Evolutionary conservation across 2,329 filamentous ascomycete species (phyloP).

Genomic region (Hansfordia pulvinata): DNA sequence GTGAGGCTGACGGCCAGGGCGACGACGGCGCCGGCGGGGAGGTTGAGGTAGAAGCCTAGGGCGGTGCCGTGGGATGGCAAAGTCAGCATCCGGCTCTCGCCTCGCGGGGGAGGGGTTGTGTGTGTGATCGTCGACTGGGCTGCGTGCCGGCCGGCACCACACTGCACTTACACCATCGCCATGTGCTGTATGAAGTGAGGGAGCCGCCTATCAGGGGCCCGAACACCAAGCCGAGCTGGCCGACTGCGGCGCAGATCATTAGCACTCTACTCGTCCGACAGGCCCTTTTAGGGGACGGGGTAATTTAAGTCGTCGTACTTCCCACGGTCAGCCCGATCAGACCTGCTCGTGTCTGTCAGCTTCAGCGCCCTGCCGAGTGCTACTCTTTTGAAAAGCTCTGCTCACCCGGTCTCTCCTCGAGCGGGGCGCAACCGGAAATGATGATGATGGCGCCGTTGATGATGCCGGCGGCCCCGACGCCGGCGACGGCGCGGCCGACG

Average conservation of each 20-base stretch:
- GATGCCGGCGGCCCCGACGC: slow-evolving; percentile 22
- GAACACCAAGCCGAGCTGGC: slow-evolving; percentile 23
- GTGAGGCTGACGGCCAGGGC: slow-evolving; percentile 11
- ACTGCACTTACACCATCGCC: slow-evolving; percentile 1
- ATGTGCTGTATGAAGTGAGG: slow-evolving; percentile 15
- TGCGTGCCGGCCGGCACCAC: too few species aligned
- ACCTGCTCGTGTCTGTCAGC: too few species aligned
- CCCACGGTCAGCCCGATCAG: slow-evolving; percentile 9
- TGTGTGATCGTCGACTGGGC: slow-evolving; percentile 19
- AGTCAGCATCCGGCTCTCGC: too few species aligned
- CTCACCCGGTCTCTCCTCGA: slow-evolving; percentile 11
- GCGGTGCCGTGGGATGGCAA: too few species aligned
- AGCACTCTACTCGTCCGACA: too few species aligned
- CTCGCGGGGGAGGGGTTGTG: too few species aligned
- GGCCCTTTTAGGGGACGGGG: too few species aligned
- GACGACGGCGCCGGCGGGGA: slow-evolving; percentile 14
- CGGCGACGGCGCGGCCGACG: slow-evolving; percentile 15
- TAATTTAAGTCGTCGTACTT: too few species aligned
- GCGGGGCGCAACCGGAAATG: slow-evolving; percentile 16
- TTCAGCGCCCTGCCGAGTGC: too few species aligned
- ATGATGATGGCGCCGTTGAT: slow-evolving; percentile 24
- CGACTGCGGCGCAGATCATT: slow-evolving; percentile 19
- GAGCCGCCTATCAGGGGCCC: slow-evolving; percentile 16
- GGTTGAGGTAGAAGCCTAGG: slow-evolving; percentile 18
- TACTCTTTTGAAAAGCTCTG: too few species aligned